These are phyloP conservation scores for Komagataella pastoris DNA, from an alignment of 805 yeast species.

Conservation along the genomic window DNA sequence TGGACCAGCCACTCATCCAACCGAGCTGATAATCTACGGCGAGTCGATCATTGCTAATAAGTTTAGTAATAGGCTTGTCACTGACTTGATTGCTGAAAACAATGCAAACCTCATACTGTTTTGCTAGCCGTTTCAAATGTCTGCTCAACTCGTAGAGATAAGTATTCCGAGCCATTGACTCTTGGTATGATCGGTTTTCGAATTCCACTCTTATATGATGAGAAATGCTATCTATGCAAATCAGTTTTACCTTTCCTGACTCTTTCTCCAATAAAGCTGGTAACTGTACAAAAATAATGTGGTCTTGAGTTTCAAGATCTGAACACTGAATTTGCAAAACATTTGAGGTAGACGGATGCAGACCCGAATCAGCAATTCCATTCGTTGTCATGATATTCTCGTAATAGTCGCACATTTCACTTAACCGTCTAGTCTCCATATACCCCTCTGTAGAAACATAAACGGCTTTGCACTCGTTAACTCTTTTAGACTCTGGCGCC, in stretches of 20 bases:
- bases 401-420: conserved; percentile 23
- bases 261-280: conserved; percentile 36
- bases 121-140: conserved; percentile 35
- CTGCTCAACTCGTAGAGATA: conserved; percentile 30
- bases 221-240: conserved; percentile 72
- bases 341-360: conserved; percentile 20
- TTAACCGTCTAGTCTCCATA: conserved; percentile 51
- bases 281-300: conserved; percentile 53
- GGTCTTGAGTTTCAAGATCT: conserved; percentile 64
- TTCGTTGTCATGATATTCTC: conserved; percentile 18
- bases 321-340: conserved; percentile 42
- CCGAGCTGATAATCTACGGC: conserved; percentile 55
- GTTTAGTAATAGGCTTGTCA: conserved; percentile 32
- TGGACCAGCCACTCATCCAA: conserved; percentile 67
- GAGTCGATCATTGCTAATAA: conserved; percentile 18
- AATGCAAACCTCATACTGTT: conserved; percentile 37
- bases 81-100: conserved; percentile 74
- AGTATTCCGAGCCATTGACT: conserved; percentile 24
- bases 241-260: conserved; percentile 28
- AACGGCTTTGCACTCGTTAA: conserved; percentile 28
- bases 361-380: conserved; percentile 13
- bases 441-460: conserved; percentile 70
- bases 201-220: conserved; percentile 66
- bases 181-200: conserved; percentile 19
- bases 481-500: conserved; percentile 1